Evolutionary conservation across 129 eudicot genomes (phyloP), one percentile per base, ranked within the genome.

Genomic region (Ambrosia trifida): DNA sequence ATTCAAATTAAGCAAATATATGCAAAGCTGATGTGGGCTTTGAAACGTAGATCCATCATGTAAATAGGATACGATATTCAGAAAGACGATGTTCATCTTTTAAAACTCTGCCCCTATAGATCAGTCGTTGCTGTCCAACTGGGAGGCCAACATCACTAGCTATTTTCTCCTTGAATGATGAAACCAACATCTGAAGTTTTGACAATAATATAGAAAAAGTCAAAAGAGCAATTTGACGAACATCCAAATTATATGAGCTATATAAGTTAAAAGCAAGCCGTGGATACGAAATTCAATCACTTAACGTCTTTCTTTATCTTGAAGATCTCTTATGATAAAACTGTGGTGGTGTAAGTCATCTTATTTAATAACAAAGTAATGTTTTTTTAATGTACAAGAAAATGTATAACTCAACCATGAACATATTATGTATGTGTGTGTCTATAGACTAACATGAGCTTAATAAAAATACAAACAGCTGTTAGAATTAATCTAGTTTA

Each of bases 51-150:
- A 14, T 33, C 49, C 51, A 14, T 6, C 10, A 11, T 19, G 51
- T 35, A 62, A 53, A 66, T 18, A 87, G 90, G 99, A 94, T 94
- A 94, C 99, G 89, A 71, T 94, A 94, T 68, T 87, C 99, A 16
- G 96, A 87, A 61, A 94, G 93, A 71, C 73, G 90, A 70, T 81
- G 89, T 66, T 90, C 86, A 62, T 94, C 99, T 80, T 90, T 94
- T 83, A 94, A 68, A 54, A 94, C 97, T 82, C 90, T 94, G 82
- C 99, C 99, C 83, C 96, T 86, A 60, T 90, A 94, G 79, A 94
- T 94, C 49, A 94, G 84, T 7, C 99, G 82, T 38, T 87, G 96
- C 64, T 87, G 99, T 70, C 78, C 96, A 75, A 94, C 97, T 20
- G 99, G 97, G 32, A 94, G 87, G 45, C 94, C 94, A 84, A 82